A percentile compares a stretch with the other conserved stretches of the same genome.
These are phyloP conservation scores for Limonium bicolor DNA, from an alignment of 148 eudicot species.

Conservation along the genomic window DNA sequence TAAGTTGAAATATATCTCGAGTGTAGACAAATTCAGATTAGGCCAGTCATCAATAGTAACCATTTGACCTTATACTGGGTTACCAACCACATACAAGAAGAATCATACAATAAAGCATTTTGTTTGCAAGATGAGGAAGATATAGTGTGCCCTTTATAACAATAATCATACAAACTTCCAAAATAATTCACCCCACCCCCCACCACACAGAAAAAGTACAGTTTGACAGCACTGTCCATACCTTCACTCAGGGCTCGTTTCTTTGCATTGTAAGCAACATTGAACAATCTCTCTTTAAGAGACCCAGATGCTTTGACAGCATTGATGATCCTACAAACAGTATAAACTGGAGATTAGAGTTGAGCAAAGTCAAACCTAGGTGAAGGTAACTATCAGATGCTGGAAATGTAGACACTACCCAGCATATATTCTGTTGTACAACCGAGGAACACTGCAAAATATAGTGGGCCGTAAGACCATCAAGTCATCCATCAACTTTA, in stretches of 20 bases:
- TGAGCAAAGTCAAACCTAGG: neutral
- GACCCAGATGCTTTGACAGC: conserved; percentile 87
- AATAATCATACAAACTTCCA: too few relatives aligned
- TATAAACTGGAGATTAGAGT: conserved; percentile 6
- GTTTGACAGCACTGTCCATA: conserved; percentile 15
- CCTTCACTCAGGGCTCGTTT: conserved; percentile 81
- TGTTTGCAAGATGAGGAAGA: too few relatives aligned
- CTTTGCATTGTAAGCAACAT: conserved; percentile 85
- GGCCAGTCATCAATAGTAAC: too few relatives aligned
- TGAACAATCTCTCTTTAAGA: conserved; percentile 66
- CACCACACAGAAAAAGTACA: neutral
- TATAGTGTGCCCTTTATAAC: too few relatives aligned
- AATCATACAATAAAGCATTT: too few relatives aligned
- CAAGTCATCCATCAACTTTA: conserved; percentile 92
- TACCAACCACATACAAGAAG: too few relatives aligned
- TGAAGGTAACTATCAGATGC: neutral
- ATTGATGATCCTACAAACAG: conserved; percentile 42
- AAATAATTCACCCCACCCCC: too few relatives aligned
- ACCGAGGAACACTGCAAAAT: conserved; percentile 91
- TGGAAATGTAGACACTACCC: conserved; percentile 38
- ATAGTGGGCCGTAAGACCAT: conserved; percentile 71
- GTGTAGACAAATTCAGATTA: too few relatives aligned
- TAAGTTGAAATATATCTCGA: too few relatives aligned
- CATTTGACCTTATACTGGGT: too few relatives aligned
- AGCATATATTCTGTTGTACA: conserved; percentile 88